Base-by-base conservation (phyloP, 176 grass and related monocot species). In the Ensete ventricosum region DNA sequence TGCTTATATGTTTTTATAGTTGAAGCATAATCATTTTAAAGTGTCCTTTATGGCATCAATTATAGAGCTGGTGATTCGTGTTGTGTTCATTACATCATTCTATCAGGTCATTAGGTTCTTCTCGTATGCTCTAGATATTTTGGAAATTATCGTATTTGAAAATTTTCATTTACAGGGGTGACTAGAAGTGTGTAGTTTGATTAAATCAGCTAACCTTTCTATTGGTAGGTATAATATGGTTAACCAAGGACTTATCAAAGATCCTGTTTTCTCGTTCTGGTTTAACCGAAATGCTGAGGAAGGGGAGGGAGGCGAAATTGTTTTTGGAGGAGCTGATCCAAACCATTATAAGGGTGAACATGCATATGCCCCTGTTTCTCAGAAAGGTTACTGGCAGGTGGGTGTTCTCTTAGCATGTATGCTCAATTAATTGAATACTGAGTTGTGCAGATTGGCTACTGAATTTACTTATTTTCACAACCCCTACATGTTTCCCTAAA, bases 381-480 rank as follows among this genome's bases (percentile, higher is more conserved):
- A 66, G 43, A 77, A 77, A 77, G 75, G 75, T 77, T 77, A 77
- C 34, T 77, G 75, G 75, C 59, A 77, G 75, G 75, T 77, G 49
- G 8, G 29, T 64, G n/a, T 43, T 52, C 48, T 52, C 48, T 52
- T n/a, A 25, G 52, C 29, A 23, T 62, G 2, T 76, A 8, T 52
- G 5, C 50, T 77, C 7, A 77, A 50, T 51, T 22, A 49, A 16
- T 23, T 64, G 20, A 7, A 50, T 52, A 22, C 12, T 14, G 11
- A 52, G 11, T 49, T 1, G 13, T 76, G 52, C 27, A 76, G 11
- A 49, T 49, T 8, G 11, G 13, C 14, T 29, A 74, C 14, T 21
- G n/a, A 26, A 24, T n/a, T 77, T 23, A 17, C 4, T 65, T 64
- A 24, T 69, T 5, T 0, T 7, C 65, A 29, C 26, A 21, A 10